Evolutionary conservation across 768 basidiomycete genomes (phyloP).

Genomic region (Leccinum barrowsii): DNA sequence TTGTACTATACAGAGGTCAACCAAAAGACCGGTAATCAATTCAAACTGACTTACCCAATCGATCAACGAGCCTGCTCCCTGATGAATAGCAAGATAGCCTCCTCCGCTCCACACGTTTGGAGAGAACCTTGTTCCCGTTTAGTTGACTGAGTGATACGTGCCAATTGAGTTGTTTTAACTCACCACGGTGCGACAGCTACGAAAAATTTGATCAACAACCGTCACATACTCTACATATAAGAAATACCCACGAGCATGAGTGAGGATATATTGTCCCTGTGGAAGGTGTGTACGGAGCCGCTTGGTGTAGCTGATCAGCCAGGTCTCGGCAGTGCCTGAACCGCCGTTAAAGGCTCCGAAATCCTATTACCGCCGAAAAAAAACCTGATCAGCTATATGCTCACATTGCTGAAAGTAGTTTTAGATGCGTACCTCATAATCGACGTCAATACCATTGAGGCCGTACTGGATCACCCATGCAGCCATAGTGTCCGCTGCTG

Average conservation of each 20-base stretch:
- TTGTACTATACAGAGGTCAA: conserved; percentile 26
- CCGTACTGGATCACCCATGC: conserved; percentile 45
- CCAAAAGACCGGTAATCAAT: not conserved
- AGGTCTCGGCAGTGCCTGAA: conserved; percentile 37
- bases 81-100: conserved; percentile 38
- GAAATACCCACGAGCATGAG: conserved; percentile 33
- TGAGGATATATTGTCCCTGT: conserved; percentile 2
- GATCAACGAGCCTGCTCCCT: conserved; percentile 39
- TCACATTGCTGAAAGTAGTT: not conserved
- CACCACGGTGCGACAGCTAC: conserved; percentile 22
- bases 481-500: conserved; percentile 42
- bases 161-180: not conserved
- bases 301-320: conserved; percentile 33
- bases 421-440: conserved; percentile 40
- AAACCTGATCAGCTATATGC: not conserved
- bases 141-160: not conserved
- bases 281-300: conserved; percentile 34
- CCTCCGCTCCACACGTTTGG: conserved; percentile 20
- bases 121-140: conserved; percentile 17
- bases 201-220: not conserved
- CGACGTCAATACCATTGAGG: conserved; percentile 52
- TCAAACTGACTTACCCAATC: conserved; percentile 37
- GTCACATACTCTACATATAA: not conserved
- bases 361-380: conserved; percentile 18
- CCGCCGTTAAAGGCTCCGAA: conserved; percentile 31